phyloP scores from a whole-genome alignment of 345 rosid species.

The Pseudoturritis turrita region DNA sequence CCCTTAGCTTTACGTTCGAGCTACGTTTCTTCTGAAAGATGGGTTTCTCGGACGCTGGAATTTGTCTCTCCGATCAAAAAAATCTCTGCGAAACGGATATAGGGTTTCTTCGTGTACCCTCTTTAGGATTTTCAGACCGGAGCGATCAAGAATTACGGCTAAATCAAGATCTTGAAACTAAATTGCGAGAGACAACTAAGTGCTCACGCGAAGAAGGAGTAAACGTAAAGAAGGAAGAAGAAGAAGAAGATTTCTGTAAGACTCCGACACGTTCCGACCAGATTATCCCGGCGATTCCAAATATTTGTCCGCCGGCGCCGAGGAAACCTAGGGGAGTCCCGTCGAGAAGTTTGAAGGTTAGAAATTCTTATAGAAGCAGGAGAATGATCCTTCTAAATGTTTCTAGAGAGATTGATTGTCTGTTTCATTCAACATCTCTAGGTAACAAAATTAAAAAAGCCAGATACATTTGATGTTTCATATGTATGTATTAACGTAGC shows the following conservation, averaged over 20 bases:
- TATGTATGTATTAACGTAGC: constrained; percentile 17
- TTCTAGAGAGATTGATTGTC: constrained; percentile 55
- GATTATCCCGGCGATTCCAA: constrained; percentile 35
- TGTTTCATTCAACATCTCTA: constrained; percentile 39
- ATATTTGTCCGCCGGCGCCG: constrained; percentile 74
- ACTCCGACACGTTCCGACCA: constrained; percentile 59
- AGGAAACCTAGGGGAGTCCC: constrained; percentile 60
- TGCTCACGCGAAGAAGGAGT: not conserved
- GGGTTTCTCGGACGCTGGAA: constrained; percentile 21
- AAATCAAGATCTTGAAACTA: constrained; percentile 11
- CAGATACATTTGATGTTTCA: constrained; percentile 25
- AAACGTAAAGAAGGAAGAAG: constrained; percentile 5
- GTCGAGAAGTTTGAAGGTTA: constrained; percentile 29
- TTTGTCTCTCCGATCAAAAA: constrained; percentile 13
- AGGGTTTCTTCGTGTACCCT: constrained; percentile 7
- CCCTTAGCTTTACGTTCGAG: not conserved
- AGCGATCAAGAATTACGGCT: constrained; percentile 10
- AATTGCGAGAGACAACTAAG: not conserved
- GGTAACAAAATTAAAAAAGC: constrained; percentile 55
- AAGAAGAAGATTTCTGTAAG: constrained; percentile 28
- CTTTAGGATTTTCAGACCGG: constrained; percentile 15
- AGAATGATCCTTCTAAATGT: constrained; percentile 47
- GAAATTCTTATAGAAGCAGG: constrained; percentile 15
- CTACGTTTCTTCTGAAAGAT: constrained; percentile 17
- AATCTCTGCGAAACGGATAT: constrained; percentile 1